phyloP scores from a whole-genome alignment of 257 asterid genomes.

The Gynochthodes officinalis region DNA sequence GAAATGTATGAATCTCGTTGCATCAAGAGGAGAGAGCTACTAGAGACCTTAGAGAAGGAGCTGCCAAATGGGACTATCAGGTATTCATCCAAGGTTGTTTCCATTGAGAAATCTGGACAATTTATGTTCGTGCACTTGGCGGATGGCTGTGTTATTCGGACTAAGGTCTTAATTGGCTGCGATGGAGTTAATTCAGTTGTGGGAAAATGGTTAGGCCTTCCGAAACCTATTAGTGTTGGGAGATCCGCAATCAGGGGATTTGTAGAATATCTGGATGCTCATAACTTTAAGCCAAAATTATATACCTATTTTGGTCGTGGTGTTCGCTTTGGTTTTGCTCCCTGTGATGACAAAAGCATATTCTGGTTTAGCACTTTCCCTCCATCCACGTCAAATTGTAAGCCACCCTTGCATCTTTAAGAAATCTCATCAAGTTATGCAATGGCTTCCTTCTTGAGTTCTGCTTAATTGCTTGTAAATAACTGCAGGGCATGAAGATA shows the following conservation, averaged over 20 bases:
- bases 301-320: constrained; percentile 60
- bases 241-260: constrained; percentile 79
- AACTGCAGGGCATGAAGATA: constrained; percentile 5
- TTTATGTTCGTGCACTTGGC: constrained; percentile 65
- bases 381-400: constrained; percentile 44
- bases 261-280: constrained; percentile 51
- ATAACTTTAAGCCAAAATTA: constrained; percentile 50
- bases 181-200: constrained; percentile 81
- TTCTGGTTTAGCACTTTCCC: constrained; percentile 76
- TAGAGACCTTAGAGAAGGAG: constrained; percentile 57
- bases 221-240: constrained; percentile 40
- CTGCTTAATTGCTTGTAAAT: background rate
- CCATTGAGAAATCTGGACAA: constrained; percentile 56
- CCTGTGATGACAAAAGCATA: constrained; percentile 58
- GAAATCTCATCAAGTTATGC: background rate
- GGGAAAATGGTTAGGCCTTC: constrained; percentile 71
- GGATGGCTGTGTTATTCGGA: constrained; percentile 56
- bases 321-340: constrained; percentile 56
- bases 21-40: constrained; percentile 51
- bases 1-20: constrained; percentile 47
- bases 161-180: constrained; percentile 81
- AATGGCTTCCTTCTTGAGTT: too few species aligned
- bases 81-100: constrained; percentile 69
- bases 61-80: constrained; percentile 63
- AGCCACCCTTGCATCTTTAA: constrained; percentile 20